Conservation (phyloP, 345 rosid species). For the Citrus sp. region DNA sequence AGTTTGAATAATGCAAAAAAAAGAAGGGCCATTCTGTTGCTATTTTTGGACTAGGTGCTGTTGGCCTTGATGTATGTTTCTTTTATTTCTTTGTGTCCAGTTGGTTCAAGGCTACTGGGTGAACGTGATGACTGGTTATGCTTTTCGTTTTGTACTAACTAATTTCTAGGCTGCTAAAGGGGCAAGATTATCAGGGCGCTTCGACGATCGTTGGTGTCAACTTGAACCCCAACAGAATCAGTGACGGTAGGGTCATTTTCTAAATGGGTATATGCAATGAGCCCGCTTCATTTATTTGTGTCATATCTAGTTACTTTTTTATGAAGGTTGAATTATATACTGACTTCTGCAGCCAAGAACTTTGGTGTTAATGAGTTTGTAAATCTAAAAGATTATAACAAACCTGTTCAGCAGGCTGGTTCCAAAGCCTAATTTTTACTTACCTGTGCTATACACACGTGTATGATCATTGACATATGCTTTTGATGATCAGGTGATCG, state of each 20-base stretch:
- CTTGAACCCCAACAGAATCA: slow-evolving; percentile 54
- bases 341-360: slow-evolving; percentile 46
- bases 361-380: slow-evolving; percentile 66
- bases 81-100: background rate
- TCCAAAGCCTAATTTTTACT: background rate
- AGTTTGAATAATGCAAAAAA: slow-evolving; percentile 76
- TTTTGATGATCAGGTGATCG: slow-evolving; percentile 39
- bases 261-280: too few species aligned
- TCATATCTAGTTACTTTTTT: background rate
- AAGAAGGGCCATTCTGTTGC: slow-evolving; percentile 62
- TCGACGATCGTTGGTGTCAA: slow-evolving; percentile 72
- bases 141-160: background rate
- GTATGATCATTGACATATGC: background rate
- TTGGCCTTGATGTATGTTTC: slow-evolving; percentile 56
- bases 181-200: slow-evolving; percentile 63
- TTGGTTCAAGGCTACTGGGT: slow-evolving; percentile 33
- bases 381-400: slow-evolving; percentile 62
- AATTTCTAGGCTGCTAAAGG: slow-evolving; percentile 65
- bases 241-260: slow-evolving; percentile 26
- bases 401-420: slow-evolving; percentile 64
- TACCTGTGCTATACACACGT: too few species aligned
- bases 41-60: slow-evolving; percentile 72
- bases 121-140: too few species aligned
- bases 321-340: background rate
- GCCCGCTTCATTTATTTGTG: background rate